Conservation (phyloP, 352 stramenopile genomes). For the Globisporangium cederbergense region DNA sequence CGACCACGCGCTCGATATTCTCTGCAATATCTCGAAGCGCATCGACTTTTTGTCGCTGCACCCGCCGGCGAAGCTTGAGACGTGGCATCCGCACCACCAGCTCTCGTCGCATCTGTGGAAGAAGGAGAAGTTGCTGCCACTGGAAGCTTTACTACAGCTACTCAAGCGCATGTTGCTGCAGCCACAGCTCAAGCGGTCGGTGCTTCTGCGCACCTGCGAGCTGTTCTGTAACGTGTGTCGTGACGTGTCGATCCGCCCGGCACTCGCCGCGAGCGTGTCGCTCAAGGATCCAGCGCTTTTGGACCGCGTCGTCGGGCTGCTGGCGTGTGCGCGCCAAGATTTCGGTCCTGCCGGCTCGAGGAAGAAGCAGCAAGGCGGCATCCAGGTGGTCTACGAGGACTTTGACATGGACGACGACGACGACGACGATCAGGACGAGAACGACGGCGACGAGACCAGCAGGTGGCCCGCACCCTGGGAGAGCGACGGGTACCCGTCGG, state of each 20-base stretch:
- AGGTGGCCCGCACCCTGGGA: constrained; percentile 77
- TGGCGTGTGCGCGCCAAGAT: constrained; percentile 52
- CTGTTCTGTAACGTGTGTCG: constrained; percentile 58
- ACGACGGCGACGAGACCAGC: constrained; percentile 44
- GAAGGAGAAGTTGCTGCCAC: constrained; percentile 47
- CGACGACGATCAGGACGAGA: constrained; percentile 47
- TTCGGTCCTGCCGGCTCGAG: constrained; percentile 27
- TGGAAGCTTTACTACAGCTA: constrained; percentile 63
- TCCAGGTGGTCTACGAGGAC: constrained; percentile 33
- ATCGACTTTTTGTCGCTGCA: constrained; percentile 70
- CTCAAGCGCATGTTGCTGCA: constrained; percentile 39
- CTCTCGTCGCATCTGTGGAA: constrained; percentile 59
- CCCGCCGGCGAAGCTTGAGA: constrained; percentile 42
- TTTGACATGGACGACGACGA: constrained; percentile 47
- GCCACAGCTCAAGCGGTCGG: constrained; percentile 37
- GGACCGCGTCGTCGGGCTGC: constrained; percentile 42
- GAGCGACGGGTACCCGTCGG: constrained; percentile 60
- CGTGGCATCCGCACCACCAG: constrained; percentile 63
- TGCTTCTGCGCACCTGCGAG: constrained; percentile 61
- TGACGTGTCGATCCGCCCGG: constrained; percentile 41
- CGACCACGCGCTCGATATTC: constrained; percentile 71
- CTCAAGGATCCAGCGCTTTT: constrained; percentile 46
- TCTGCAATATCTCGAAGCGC: constrained; percentile 65
- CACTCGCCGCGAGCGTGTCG: constrained; percentile 39
- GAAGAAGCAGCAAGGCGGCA: constrained; percentile 29